These are phyloP conservation scores for Tanacetum coccineum DNA, from an alignment of 129 eudicot genomes.

Conservation along the genomic window DNA sequence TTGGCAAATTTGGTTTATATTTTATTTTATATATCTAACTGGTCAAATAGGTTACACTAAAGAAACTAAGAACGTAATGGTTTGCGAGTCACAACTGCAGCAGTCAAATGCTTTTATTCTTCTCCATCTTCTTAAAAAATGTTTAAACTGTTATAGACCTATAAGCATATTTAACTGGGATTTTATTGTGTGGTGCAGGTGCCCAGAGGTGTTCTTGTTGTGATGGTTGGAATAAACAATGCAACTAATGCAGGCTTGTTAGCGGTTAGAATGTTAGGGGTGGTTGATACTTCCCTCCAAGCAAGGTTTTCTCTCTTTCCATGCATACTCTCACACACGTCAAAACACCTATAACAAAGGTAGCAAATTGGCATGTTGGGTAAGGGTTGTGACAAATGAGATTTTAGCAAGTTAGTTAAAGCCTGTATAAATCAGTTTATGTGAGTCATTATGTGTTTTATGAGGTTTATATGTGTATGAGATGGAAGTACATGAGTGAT, in stretches of 20 bases:
- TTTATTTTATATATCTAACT: background rate
- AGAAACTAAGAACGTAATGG: background rate
- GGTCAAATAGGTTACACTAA: background rate
- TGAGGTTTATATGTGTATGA: too few relatives aligned
- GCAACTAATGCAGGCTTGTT: constrained; percentile 92
- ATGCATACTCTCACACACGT: background rate
- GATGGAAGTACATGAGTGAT: too few relatives aligned
- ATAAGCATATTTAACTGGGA: background rate
- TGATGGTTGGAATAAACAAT: constrained; percentile 92
- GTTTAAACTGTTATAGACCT: too few relatives aligned
- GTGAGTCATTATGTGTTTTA: too few relatives aligned
- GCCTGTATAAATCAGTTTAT: too few relatives aligned
- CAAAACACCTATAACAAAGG: background rate
- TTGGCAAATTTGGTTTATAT: background rate
- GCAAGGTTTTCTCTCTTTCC: constrained; percentile 51
- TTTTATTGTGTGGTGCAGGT: constrained; percentile 45
- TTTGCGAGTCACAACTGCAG: background rate
- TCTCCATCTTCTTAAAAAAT: background rate
- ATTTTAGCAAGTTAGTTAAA: too few relatives aligned
- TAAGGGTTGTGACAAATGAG: too few relatives aligned
- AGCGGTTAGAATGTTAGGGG: constrained; percentile 84
- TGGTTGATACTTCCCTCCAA: constrained; percentile 53
- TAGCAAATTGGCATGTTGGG: background rate
- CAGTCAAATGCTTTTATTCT: background rate
- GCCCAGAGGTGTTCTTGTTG: constrained; percentile 99